phyloP scores from a whole-genome alignment of 495 filamentous ascomycete species.

The Hyphodiscus hymeniophilus region DNA sequence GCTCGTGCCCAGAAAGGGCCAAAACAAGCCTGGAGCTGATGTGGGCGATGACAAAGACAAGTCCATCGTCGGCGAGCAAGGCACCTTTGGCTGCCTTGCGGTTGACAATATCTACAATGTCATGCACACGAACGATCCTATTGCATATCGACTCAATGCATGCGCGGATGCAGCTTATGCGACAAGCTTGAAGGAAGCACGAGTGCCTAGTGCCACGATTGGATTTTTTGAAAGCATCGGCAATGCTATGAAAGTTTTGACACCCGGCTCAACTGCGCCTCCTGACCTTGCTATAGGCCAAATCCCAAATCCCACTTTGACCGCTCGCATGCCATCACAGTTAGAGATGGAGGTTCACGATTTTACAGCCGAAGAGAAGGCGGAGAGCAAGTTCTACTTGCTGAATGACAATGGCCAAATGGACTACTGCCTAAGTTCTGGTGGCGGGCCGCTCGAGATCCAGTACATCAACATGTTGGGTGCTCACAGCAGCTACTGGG shows the following conservation, averaged over 20 bases:
- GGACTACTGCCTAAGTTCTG: conserved; percentile 76
- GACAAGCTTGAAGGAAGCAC: conserved; percentile 62
- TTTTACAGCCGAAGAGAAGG: conserved; percentile 85
- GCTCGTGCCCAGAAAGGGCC: conserved; percentile 69
- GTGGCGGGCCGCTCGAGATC: conserved; percentile 76
- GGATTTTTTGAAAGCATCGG: conserved; percentile 60
- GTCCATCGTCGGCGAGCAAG: conserved; percentile 65
- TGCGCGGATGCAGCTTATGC: conserved; percentile 77
- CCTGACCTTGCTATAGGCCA: conserved; percentile 14
- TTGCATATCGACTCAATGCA: conserved; percentile 87
- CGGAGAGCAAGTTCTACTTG: conserved; percentile 77
- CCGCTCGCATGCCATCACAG: conserved; percentile 70
- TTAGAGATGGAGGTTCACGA: conserved; percentile 94
- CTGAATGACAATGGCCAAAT: conserved; percentile 96
- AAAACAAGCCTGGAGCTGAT: conserved; percentile 66
- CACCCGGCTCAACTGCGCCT: conserved; percentile 25
- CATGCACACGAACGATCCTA: conserved; percentile 57
- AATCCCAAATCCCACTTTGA: conserved; percentile 24
- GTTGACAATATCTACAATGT: conserved; percentile 97
- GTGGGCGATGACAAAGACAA: conserved; percentile 46
- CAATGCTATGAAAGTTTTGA: conserved; percentile 51
- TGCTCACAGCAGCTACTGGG: conserved; percentile 95
- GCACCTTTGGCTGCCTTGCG: conserved; percentile 79
- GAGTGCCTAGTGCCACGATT: conserved; percentile 63
- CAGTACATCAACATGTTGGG: conserved; percentile 97